A percentile compares a stretch with the other conserved stretches of the same genome.
These are phyloP conservation scores for Ogataea trehaloabstinens DNA, from an alignment of 805 yeast species.

Conservation along the genomic window DNA sequence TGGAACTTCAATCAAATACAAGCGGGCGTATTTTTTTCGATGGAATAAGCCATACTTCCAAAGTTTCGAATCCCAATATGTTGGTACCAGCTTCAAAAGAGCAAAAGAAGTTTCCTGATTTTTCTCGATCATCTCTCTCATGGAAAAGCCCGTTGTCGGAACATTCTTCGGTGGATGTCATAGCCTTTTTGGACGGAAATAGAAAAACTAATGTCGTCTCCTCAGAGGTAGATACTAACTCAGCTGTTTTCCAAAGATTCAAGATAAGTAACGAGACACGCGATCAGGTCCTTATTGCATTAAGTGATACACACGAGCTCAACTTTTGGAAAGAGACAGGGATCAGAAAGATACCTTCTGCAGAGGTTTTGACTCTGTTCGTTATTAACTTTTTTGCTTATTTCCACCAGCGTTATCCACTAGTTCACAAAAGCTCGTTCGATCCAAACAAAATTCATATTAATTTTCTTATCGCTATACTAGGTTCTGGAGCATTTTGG, in stretches of 20 bases:
- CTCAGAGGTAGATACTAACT: not conserved
- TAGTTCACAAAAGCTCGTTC: constrained; percentile 3
- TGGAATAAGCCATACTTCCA: constrained; percentile 5
- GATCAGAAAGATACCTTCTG: constrained; percentile 5
- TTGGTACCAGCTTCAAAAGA: not conserved
- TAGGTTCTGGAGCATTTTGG: constrained; percentile 9
- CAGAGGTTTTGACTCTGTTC: constrained; percentile 5
- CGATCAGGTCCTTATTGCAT: constrained; percentile 3
- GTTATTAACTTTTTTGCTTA: constrained; percentile 7
- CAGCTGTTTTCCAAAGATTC: constrained; percentile 3
- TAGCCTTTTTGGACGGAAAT: constrained; percentile 3
- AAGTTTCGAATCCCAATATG: not conserved
- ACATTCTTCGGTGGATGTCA: constrained; percentile 4
- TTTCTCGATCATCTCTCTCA: constrained; percentile 7
- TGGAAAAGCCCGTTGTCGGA: constrained; percentile 6
- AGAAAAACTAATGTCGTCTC: not conserved
- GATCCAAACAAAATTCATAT: constrained; percentile 4
- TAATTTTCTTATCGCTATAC: constrained; percentile 5
- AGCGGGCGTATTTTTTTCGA: constrained; percentile 3
- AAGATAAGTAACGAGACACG: constrained; percentile 6
- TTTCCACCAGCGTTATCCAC: constrained; percentile 6
- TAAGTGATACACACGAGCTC: constrained; percentile 7
- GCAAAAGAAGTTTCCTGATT: constrained; percentile 5
- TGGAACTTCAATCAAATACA: not conserved
- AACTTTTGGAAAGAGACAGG: constrained; percentile 6